Evolutionary conservation across 495 filamentous ascomycete species (phyloP).

Genomic region (Glonium stellatum): DNA sequence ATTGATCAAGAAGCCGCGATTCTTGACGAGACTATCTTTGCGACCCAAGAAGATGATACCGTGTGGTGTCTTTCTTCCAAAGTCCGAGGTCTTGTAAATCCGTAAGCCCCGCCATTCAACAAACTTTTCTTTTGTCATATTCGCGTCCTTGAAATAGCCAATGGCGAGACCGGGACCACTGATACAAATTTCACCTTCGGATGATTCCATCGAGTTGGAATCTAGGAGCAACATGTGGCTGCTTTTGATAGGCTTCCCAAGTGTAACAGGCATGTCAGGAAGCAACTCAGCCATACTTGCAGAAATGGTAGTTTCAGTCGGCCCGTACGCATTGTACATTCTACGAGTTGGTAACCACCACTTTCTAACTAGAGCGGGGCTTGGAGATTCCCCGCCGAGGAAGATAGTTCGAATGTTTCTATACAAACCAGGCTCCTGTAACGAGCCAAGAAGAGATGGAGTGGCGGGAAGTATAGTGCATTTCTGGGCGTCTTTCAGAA

Average conservation of each 20-base stretch:
- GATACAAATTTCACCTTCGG: slow-evolving; percentile 15
- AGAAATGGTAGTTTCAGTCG: slow-evolving; percentile 31
- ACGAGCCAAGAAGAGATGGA: slow-evolving; percentile 20
- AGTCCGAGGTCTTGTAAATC: slow-evolving; percentile 25
- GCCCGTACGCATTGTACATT: slow-evolving; percentile 35
- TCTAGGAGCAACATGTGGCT: slow-evolving; percentile 5
- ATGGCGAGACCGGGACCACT: slow-evolving; percentile 1
- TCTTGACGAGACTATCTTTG: slow-evolving; percentile 26
- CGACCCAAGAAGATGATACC: slow-evolving; percentile 22
- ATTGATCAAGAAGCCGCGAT: slow-evolving; percentile 13
- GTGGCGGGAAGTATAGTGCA: slow-evolving; percentile 22
- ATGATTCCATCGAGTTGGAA: background rate
- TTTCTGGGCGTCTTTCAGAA: slow-evolving; percentile 7
- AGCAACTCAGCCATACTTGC: slow-evolving; percentile 14
- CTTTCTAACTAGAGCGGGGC: slow-evolving; percentile 7
- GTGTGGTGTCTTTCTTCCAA: slow-evolving; percentile 8
- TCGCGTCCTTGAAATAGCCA: slow-evolving; percentile 15
- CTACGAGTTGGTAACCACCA: slow-evolving; percentile 20
- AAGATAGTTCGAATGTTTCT: slow-evolving; percentile 18
- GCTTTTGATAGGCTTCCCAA: background rate
- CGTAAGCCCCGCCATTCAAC: slow-evolving; percentile 26
- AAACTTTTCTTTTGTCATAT: slow-evolving; percentile 39
- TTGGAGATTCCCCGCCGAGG: slow-evolving; percentile 29
- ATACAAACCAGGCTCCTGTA: slow-evolving; percentile 8
- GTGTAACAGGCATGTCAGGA: slow-evolving; percentile 10